A percentile compares a stretch with the other conserved stretches of the same genome.
phyloP scores from a whole-genome alignment of 768 basidiomycete genomes.

The Auriscalpium orientale region DNA sequence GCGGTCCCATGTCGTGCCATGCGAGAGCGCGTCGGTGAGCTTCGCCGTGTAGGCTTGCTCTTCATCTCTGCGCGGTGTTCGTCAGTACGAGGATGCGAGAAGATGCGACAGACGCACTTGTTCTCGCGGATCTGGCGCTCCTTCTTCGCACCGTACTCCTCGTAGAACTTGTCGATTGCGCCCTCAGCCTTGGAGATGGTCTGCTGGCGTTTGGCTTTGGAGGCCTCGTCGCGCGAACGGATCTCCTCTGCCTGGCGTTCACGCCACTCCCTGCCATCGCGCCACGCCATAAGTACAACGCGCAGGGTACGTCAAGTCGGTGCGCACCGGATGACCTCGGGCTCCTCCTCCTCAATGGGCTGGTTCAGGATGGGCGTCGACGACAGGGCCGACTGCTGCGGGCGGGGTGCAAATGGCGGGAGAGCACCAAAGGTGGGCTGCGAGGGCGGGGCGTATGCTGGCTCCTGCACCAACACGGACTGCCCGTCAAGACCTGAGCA shows the following conservation, averaged over 20 bases:
- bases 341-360: constrained; percentile 68
- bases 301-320: too few relatives aligned
- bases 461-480: constrained; percentile 7
- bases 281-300: background rate
- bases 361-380: constrained; percentile 71
- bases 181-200: constrained; percentile 78
- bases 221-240: constrained; percentile 70
- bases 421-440: constrained; percentile 39
- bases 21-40: constrained; percentile 69
- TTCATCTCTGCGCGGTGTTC: constrained; percentile 53
- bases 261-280: constrained; percentile 67
- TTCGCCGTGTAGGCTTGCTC: constrained; percentile 73
- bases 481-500: background rate
- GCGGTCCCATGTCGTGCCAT: constrained; percentile 94
- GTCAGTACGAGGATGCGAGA: background rate
- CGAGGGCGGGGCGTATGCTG: constrained; percentile 9
- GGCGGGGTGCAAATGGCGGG: constrained; percentile 66
- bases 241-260: constrained; percentile 83
- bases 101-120: constrained; percentile 57
- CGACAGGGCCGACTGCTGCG: constrained; percentile 62
- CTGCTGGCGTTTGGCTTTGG: constrained; percentile 71
- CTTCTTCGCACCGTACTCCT: constrained; percentile 81
- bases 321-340: constrained; percentile 75
- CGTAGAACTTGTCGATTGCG: constrained; percentile 86
- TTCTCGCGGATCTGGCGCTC: constrained; percentile 89